Base-by-base conservation (phyloP, 2,329 filamentous ascomycete species). In the Tolypocladium album region DNA sequence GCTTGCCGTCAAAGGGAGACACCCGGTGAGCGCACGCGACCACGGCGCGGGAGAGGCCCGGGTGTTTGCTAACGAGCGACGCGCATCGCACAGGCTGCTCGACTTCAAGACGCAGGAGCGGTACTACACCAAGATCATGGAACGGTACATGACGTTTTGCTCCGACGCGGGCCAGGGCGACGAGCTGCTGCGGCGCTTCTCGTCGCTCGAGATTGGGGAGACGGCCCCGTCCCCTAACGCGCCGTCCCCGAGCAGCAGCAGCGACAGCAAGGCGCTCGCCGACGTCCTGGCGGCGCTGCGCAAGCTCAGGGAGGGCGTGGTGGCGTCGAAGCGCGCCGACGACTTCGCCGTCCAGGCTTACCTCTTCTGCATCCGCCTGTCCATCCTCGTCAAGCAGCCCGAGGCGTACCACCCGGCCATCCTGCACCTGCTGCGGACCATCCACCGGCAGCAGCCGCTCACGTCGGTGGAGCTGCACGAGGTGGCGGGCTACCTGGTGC, bases 371-470 rank as follows among this genome's bases (percentile, higher is more conserved):
- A 90, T 96, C 67, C 88, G 92, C 59, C 81, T 92, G 34, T 87
- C 89, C 31, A 87, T 99, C 63, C 82, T 96, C 40, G 85, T 88
- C 60, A 85, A 87, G 64, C 88, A 95, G 66, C 89, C 88, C 66
- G 90, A 96, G 66, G 92, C 92, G 1, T 99, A 97, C 72, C 88
- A 93, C 64, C 91, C 93, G 0, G 91, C 93, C 1, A 83, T 97
- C 27, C 82, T 89, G 45, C 86, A 96, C 67, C 82, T 97, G 2
- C 79, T 99, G 15, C 82, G 86, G 53, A 75, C 77, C 9, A 86
- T 97, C 62, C 89, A 95, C 67, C 78, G 81, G 0, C 72, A 79
- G 2, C 83, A 86, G 57, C 86, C 87, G 4, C 82, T 97, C 24
- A 85, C 88, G 0, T 77, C 79, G 2, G 79, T 88, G 7, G 92